Evolutionary conservation across 768 basidiomycete genomes (phyloP).

Genomic region (Auricularia sp.): DNA sequence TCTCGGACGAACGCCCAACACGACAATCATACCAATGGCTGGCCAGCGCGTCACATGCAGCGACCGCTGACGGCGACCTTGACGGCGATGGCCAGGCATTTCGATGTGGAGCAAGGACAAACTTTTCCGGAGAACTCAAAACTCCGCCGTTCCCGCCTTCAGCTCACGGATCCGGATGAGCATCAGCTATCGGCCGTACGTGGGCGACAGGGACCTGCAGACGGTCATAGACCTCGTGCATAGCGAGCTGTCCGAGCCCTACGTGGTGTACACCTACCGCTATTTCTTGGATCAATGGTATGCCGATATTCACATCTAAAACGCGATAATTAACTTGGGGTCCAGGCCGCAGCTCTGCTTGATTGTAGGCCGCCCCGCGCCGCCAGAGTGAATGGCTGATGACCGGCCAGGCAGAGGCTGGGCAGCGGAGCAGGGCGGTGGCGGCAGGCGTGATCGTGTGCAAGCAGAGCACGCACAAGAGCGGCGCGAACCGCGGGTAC

Average conservation of each 20-base stretch:
- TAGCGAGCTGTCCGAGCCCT: slow-evolving; percentile 90
- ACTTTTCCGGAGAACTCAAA: too few species aligned
- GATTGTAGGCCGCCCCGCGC: slow-evolving; percentile 35
- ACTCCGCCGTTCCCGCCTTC: background rate
- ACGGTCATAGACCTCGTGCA: slow-evolving; percentile 83
- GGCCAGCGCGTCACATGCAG: too few species aligned
- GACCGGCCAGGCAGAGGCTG: background rate
- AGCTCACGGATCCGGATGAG: background rate
- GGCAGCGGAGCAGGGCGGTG: background rate
- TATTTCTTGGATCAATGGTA: slow-evolving; percentile 97
- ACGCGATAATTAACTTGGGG: background rate
- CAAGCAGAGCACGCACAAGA: slow-evolving; percentile 86
- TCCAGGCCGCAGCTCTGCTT: slow-evolving; percentile 83
- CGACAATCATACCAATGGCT: too few species aligned
- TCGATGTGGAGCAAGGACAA: too few species aligned
- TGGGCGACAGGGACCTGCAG: slow-evolving; percentile 67
- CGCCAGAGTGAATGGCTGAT: background rate
- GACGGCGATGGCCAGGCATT: too few species aligned
- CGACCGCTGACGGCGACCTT: too few species aligned
- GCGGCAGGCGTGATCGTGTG: slow-evolving; percentile 92
- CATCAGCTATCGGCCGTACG: slow-evolving; percentile 62
- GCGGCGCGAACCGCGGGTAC: slow-evolving; percentile 76
- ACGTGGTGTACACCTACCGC: slow-evolving; percentile 91
- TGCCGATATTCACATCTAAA: background rate
- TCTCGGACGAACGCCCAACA: too few species aligned